Conservation (phyloP, 164 flowering plant genomes). For the Sextonia rubra region DNA sequence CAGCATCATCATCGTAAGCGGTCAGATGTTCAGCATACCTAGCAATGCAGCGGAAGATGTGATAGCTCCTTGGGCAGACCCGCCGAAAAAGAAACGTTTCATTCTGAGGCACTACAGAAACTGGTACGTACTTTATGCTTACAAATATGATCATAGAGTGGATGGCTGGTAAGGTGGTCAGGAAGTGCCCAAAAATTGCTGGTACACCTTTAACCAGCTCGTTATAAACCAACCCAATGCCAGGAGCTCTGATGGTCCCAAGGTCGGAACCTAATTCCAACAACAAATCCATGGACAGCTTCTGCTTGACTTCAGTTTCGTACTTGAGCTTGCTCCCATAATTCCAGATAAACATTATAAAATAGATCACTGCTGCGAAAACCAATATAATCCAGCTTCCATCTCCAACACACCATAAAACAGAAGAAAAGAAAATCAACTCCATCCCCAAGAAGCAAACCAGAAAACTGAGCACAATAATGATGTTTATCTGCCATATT, state of each 20-base stretch:
- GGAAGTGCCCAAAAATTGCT: constrained; percentile 79
- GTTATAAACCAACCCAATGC: constrained; percentile 81
- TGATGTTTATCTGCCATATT: constrained; percentile 93
- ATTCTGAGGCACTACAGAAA: constrained; percentile 91
- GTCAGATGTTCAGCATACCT: constrained; percentile 35
- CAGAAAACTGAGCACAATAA: constrained; percentile 59
- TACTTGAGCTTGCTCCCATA: constrained; percentile 92
- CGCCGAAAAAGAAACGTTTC: constrained; percentile 92
- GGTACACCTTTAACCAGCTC: constrained; percentile 95
- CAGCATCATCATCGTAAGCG: neutral
- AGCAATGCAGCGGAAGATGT: constrained; percentile 95
- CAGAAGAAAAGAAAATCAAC: constrained; percentile 81
- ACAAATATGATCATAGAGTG: constrained; percentile 89
- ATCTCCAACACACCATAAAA: constrained; percentile 69
- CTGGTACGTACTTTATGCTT: constrained; percentile 93
- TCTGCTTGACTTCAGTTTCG: constrained; percentile 75
- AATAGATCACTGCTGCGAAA: constrained; percentile 65
- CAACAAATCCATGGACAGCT: constrained; percentile 78
- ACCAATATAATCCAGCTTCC: constrained; percentile 96
- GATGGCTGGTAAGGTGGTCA: constrained; percentile 82
- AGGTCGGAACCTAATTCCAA: constrained; percentile 78
- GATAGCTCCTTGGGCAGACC: constrained; percentile 82
- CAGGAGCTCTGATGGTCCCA: constrained; percentile 83
- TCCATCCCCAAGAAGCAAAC: constrained; percentile 81
- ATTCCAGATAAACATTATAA: constrained; percentile 91